Conservation (phyloP, 1,284 basidiomycete species). For the Microbotryum saponariae region DNA sequence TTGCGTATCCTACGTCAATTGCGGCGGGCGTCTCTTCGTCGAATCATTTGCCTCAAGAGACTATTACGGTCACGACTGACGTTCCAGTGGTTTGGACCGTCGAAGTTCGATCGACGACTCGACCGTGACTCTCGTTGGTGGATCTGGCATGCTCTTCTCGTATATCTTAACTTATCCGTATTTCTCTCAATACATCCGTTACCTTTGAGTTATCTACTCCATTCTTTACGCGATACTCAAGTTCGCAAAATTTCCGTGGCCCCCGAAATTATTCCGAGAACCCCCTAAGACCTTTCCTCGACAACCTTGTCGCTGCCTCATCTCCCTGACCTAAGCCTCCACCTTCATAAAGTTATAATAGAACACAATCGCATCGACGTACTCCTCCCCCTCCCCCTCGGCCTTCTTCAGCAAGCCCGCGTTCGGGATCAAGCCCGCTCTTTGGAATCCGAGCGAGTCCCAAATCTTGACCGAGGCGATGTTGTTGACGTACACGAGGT, state of each 20-base stretch:
- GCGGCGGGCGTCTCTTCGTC: constrained; percentile 80
- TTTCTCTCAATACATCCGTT: too few species aligned
- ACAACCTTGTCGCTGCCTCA: neutral
- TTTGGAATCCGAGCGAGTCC: constrained; percentile 74
- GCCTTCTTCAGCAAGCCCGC: constrained; percentile 66
- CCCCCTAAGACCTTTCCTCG: neutral
- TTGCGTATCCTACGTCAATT: constrained; percentile 60
- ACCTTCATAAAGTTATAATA: constrained; percentile 62
- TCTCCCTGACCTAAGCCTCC: neutral
- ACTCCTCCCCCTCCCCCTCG: constrained; percentile 62
- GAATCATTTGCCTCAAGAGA: constrained; percentile 68
- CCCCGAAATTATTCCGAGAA: too few species aligned
- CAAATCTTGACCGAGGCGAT: constrained; percentile 66
- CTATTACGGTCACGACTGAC: constrained; percentile 68
- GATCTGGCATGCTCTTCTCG: too few species aligned
- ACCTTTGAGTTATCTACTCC: too few species aligned
- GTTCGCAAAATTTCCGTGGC: too few species aligned
- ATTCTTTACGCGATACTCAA: too few species aligned
- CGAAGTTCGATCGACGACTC: constrained; percentile 44
- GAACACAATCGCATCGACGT: constrained; percentile 77
- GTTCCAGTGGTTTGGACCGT: constrained; percentile 83
- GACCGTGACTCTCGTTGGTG: too few species aligned
- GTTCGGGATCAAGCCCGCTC: constrained; percentile 72
- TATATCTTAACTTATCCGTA: too few species aligned
- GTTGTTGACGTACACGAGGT: constrained; percentile 82